Evolutionary conservation across 345 rosid genomes (phyloP).

Genomic region (Eucalyptus decipiens): DNA sequence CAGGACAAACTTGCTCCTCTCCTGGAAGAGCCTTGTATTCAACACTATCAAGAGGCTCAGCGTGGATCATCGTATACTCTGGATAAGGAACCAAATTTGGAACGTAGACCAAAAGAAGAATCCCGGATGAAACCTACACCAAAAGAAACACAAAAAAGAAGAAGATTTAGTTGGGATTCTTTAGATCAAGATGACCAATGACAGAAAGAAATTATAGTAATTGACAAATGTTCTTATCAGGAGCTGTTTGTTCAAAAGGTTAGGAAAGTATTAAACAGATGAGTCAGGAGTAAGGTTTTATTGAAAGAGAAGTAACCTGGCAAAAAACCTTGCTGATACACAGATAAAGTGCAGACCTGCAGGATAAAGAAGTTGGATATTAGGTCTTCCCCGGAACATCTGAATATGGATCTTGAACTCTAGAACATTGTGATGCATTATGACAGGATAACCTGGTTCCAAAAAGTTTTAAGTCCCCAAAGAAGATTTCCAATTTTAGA

Average conservation of each 20-base stretch:
- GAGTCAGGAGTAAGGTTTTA: background rate
- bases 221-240: background rate
- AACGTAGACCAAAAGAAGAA: constrained; percentile 54
- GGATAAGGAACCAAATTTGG: constrained; percentile 62
- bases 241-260: background rate
- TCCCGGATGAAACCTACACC: constrained; percentile 58
- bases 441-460: background rate
- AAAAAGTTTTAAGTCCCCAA: background rate
- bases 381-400: background rate
- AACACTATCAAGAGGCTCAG: constrained; percentile 32
- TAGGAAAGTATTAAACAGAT: background rate
- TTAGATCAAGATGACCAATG: background rate
- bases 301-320: constrained; percentile 33
- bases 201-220: background rate
- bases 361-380: background rate
- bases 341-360: constrained; percentile 23
- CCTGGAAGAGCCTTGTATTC: constrained; percentile 70
- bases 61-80: constrained; percentile 37
- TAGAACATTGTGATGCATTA: background rate
- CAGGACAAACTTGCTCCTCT: constrained; percentile 78
- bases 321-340: constrained; percentile 46
- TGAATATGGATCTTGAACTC: background rate
- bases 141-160: background rate
- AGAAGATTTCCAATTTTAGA: background rate
- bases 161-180: background rate